A percentile compares a stretch with the other conserved stretches of the same genome.
Evolutionary conservation across 495 filamentous ascomycete species (phyloP).

Genomic region (Penicillium coffeae): DNA sequence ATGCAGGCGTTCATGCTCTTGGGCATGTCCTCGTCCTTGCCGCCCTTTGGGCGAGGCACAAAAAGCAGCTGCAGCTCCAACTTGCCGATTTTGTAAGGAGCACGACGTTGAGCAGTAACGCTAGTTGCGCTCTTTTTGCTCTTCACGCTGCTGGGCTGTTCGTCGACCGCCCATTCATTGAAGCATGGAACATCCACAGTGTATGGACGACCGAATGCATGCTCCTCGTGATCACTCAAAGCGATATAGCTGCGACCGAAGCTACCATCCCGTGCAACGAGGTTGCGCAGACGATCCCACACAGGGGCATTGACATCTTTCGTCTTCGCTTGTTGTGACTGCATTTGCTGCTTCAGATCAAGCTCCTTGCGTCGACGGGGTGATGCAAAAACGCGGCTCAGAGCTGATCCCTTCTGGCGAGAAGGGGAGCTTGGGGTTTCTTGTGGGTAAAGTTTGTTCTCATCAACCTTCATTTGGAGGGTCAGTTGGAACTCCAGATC

Average conservation of each 20-base stretch:
- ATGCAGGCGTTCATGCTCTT: constrained; percentile 97
- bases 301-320: constrained; percentile 59
- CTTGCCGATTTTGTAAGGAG: constrained; percentile 93
- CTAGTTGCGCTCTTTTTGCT: constrained; percentile 74
- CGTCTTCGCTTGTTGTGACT: constrained; percentile 66
- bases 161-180: constrained; percentile 96
- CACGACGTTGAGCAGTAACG: constrained; percentile 58
- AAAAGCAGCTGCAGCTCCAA: constrained; percentile 89
- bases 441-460: constrained; percentile 50
- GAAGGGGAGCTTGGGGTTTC: constrained; percentile 52
- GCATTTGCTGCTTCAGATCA: constrained; percentile 74
- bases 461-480: constrained; percentile 88
- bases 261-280: constrained; percentile 85
- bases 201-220: constrained; percentile 81
- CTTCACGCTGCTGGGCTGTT: constrained; percentile 75
- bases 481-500: constrained; percentile 97
- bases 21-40: constrained; percentile 93
- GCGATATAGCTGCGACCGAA: constrained; percentile 91
- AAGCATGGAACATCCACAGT: constrained; percentile 87
- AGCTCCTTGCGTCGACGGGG: constrained; percentile 94
- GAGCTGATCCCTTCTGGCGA: constrained; percentile 75
- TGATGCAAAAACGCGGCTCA: constrained; percentile 87
- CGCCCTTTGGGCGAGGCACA: constrained; percentile 84
- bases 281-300: constrained; percentile 81
- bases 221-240: constrained; percentile 83